A percentile compares a stretch with the other conserved stretches of the same genome.
Conservation (phyloP, 2,329 filamentous ascomycete species). For the Penicillium sp. region DNA sequence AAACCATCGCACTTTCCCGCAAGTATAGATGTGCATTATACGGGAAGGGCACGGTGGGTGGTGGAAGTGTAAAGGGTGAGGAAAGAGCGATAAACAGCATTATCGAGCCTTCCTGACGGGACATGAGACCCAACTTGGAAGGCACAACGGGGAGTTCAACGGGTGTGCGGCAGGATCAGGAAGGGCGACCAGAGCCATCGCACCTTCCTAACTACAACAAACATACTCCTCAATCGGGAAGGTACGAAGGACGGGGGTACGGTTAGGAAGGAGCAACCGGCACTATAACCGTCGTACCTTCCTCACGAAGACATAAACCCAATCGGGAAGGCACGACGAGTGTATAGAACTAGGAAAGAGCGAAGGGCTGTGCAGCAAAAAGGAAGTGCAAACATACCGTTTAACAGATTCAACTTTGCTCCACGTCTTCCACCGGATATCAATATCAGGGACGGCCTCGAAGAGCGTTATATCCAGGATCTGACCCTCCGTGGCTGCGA, state of each 20-base stretch:
- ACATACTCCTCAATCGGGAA: not conserved
- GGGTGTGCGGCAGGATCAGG: not conserved
- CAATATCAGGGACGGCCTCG: slow-evolving; percentile 49
- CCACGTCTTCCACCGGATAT: slow-evolving; percentile 58
- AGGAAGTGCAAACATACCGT: slow-evolving; percentile 33
- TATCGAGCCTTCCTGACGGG: no score
- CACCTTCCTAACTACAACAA: not conserved
- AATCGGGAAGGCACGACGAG: no score
- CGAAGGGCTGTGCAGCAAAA: not conserved
- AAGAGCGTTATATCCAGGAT: slow-evolving; percentile 48
- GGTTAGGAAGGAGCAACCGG: no score
- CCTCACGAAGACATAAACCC: no score
- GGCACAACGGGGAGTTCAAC: not conserved
- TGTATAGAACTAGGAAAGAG: no score
- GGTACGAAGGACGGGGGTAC: not conserved
- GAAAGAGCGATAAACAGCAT: no score
- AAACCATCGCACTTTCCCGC: not conserved
- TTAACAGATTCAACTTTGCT: slow-evolving; percentile 58
- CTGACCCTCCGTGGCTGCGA: slow-evolving; percentile 53
- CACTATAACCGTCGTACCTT: no score
- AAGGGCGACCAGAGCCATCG: not conserved
- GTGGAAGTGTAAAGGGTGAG: no score
- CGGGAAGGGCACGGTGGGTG: no score
- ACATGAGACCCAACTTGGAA: no score
- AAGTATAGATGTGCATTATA: not conserved